phyloP scores from a whole-genome alignment of 345 rosid species.

The Capsella bursapastoris region DNA sequence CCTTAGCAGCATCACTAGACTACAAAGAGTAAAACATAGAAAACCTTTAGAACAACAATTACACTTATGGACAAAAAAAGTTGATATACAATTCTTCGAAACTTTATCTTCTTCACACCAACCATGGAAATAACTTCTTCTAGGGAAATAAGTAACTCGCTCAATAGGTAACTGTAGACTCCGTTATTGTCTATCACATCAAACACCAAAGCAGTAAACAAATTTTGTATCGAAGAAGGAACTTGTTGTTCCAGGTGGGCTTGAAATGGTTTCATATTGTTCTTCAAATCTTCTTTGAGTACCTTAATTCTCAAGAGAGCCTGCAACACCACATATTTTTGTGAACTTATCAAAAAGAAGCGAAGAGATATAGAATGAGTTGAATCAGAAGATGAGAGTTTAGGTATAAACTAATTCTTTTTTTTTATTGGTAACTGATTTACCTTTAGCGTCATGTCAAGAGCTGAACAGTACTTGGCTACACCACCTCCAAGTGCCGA shows the following conservation, averaged over 20 bases:
- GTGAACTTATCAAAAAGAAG: not conserved
- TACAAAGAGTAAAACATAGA: not conserved
- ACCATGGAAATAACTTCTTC: slow-evolving; percentile 23
- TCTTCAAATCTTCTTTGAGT: slow-evolving; percentile 21
- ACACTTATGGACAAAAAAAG: not conserved
- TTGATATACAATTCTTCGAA: not conserved
- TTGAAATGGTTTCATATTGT: not conserved
- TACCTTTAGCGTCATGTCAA: slow-evolving; percentile 40
- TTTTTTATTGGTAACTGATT: slow-evolving; percentile 4
- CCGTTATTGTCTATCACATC: slow-evolving; percentile 3
- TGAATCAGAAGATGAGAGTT: not conserved
- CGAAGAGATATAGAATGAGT: not conserved
- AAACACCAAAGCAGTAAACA: slow-evolving; percentile 18
- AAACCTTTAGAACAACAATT: not conserved
- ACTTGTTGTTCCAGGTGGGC: not conserved
- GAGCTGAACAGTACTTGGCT: slow-evolving; percentile 18
- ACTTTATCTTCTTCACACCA: slow-evolving; percentile 4
- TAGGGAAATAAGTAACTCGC: slow-evolving; percentile 21
- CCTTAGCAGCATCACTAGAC: slow-evolving; percentile 8
- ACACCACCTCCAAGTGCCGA: not conserved
- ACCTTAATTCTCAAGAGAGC: slow-evolving; percentile 24
- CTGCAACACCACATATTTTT: slow-evolving; percentile 19
- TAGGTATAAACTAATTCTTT: not conserved
- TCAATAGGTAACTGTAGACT: slow-evolving; percentile 20
- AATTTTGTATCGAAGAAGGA: not conserved